Conservation (phyloP, 805 yeast genomes). For the Suhomyces pyralidae region DNA sequence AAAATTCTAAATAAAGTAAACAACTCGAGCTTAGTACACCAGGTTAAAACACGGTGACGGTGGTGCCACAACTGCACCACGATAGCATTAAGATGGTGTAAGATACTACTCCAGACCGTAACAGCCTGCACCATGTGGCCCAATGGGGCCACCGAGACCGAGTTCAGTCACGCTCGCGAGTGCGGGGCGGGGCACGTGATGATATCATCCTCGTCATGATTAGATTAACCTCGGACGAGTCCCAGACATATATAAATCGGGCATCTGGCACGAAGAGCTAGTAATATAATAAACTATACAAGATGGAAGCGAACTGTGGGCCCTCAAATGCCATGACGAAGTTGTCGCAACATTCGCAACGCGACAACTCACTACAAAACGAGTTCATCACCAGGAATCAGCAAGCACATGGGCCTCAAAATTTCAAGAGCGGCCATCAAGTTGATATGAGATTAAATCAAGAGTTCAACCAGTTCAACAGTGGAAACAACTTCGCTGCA, state of each 20-base stretch:
- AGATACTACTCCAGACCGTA: background rate
- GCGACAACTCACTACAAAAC: slow-evolving; percentile 39
- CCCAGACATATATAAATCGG: background rate
- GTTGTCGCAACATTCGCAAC: slow-evolving; percentile 38
- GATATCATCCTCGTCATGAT: background rate
- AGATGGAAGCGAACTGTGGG: slow-evolving; percentile 43
- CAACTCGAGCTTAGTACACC: background rate
- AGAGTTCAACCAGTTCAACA: slow-evolving; percentile 37
- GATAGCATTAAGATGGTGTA: background rate
- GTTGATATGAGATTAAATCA: slow-evolving; percentile 35
- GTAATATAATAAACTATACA: background rate
- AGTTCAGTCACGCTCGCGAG: background rate
- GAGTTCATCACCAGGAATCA: slow-evolving; percentile 21
- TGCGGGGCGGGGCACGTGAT: background rate
- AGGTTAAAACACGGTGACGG: background rate
- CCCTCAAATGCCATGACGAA: slow-evolving; percentile 44
- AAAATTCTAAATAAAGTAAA: background rate
- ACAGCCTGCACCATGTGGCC: background rate
- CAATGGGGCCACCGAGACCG: background rate
- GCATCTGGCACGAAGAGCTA: background rate
- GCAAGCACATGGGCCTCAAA: background rate
- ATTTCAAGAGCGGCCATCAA: slow-evolving; percentile 15
- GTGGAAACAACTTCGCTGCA: slow-evolving; percentile 16
- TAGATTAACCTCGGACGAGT: background rate
- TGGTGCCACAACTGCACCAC: background rate